Evolutionary conservation across 495 filamentous ascomycete species (phyloP), one percentile per base, ranked within the genome.

Genomic region (Xylaria intraflava): DNA sequence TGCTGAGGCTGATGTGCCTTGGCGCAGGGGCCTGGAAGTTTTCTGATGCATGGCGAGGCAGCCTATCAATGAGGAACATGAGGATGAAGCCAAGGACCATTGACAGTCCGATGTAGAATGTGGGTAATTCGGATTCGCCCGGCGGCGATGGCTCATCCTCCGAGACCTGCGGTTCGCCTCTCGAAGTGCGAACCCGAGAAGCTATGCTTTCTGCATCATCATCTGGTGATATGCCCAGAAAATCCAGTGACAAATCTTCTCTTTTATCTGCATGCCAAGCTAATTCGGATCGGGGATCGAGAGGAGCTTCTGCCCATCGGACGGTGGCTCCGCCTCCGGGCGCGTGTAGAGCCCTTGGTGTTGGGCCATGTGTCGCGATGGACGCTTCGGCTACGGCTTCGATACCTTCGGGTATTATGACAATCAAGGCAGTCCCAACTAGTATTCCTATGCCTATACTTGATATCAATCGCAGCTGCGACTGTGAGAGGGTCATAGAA

Each of bases 381-480:
- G 69, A 77, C 9, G 84, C 77, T 58, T 80, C 83, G 64, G 95
- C 90, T 44, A 96, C 73, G 6, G 93, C 93, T 62, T 96, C 93
- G 44, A 97, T 83, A 14, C 93, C 93, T 68, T 98, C 93, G 0
- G 93, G 93, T 62, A 98, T 95, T 65, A 98, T 98, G 2, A 98
- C 89, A 51, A 97, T 90, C 59, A 98, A 79, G 8, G 90, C 89
- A 30, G 92, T 97, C 31, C 93, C 93, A 19, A 98, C 90, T 7
- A 98, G 76, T 14, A 98, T 85, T 36, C 93, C 93, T 74, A 96
- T 89, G 27, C 93, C 93, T 65, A 98, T 83, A 19, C 90, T 89
- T 10, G 90, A 90, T 67, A 97, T 88, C 31, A 96, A 69, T 63
- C 93, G 83, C 22, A 96, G 75, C 65, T 95, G 89, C 31, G 89